Conservation (phyloP, 1,284 basidiomycete genomes). For the Mycosarcoma maydis region DNA sequence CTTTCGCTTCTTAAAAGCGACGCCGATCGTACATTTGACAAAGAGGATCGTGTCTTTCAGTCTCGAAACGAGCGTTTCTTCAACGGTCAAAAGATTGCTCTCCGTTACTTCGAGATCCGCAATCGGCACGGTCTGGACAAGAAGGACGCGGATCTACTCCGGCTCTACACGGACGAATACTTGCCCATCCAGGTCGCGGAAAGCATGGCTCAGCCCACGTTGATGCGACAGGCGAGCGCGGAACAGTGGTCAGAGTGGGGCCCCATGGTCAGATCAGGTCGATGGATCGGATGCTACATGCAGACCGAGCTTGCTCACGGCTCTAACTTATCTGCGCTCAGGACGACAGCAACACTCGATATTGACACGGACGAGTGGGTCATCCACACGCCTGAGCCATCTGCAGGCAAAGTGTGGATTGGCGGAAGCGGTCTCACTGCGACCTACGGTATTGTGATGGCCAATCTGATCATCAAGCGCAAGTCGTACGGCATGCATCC, state of each 20-base stretch:
- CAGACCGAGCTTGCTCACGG: slow-evolving; percentile 59
- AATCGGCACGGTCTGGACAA: slow-evolving; percentile 52
- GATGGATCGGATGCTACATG: slow-evolving; percentile 56
- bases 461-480: slow-evolving; percentile 46
- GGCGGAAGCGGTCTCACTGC: slow-evolving; percentile 54
- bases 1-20: slow-evolving; percentile 46
- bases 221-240: slow-evolving; percentile 46
- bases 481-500: slow-evolving; percentile 58
- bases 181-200: slow-evolving; percentile 56
- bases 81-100: slow-evolving; percentile 47
- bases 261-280: slow-evolving; percentile 34
- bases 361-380: slow-evolving; percentile 40
- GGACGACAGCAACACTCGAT: slow-evolving; percentile 53
- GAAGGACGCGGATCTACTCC: slow-evolving; percentile 52
- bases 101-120: slow-evolving; percentile 53
- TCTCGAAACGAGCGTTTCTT: slow-evolving; percentile 52
- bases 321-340: slow-evolving; percentile 50
- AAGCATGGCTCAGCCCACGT: slow-evolving; percentile 54
- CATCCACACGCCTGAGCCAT: slow-evolving; percentile 49
- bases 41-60: slow-evolving; percentile 48
- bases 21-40: slow-evolving; percentile 49
- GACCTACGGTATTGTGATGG: slow-evolving; percentile 56
- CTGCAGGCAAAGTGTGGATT: slow-evolving; percentile 56
- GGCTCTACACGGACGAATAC: slow-evolving; percentile 55
- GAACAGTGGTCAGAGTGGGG: slow-evolving; percentile 56